Conservation (phyloP, 176 grass and related monocot species). For the Lolium multiflorum region DNA sequence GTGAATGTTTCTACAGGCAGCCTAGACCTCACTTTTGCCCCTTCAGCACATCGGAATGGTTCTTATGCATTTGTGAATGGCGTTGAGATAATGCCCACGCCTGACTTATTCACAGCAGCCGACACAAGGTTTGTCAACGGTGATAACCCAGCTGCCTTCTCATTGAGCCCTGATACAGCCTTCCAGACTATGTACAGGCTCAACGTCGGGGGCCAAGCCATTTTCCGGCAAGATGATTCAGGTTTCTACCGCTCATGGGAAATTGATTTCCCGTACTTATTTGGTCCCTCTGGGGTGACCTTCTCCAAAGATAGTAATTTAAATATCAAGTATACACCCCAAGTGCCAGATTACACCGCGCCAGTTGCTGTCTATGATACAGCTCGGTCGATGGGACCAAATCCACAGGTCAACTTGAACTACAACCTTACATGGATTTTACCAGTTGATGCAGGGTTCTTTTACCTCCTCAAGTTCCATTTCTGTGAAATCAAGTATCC, state of each 20-base stretch:
- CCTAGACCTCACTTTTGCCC: no score
- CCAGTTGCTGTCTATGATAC: constrained; percentile 59
- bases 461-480: no score
- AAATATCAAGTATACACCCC: constrained; percentile 29
- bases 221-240: constrained; percentile 33
- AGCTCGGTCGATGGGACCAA: constrained; percentile 74
- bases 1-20: no score
- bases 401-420: no score
- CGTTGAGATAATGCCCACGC: no score
- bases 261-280: constrained; percentile 45
- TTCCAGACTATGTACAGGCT: constrained; percentile 70
- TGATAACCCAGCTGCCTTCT: not conserved
- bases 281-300: constrained; percentile 35
- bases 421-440: no score
- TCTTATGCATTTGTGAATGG: no score
- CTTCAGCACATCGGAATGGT: no score
- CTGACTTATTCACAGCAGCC: constrained; percentile 48
- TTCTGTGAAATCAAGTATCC: no score
- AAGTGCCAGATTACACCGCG: constrained; percentile 52
- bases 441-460: no score
- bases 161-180: not conserved
- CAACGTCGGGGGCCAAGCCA: constrained; percentile 56
- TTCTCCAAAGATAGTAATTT: constrained; percentile 51
- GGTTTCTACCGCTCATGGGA: constrained; percentile 62
- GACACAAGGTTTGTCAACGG: constrained; percentile 17